A percentile compares a stretch with the other conserved stretches of the same genome.
These are phyloP conservation scores for Lunasporangiospora selenospora DNA, from an alignment of 192 early-diverging fungal species.

Conservation along the genomic window DNA sequence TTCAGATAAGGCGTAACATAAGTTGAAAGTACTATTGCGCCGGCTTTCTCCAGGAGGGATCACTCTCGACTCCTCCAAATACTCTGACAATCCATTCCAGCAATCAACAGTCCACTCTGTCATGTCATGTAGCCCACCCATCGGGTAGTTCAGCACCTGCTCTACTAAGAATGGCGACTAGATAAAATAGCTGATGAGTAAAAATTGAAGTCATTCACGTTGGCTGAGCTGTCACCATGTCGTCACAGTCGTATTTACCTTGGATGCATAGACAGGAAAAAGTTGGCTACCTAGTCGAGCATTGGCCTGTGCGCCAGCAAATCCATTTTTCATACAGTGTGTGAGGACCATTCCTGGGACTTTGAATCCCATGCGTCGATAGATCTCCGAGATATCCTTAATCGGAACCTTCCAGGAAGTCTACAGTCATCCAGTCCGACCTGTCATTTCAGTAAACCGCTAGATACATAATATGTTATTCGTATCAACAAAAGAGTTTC, in stretches of 20 bases:
- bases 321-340: conserved; percentile 68
- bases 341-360: conserved; percentile 47
- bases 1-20: conserved; percentile 42
- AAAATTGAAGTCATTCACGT: not conserved
- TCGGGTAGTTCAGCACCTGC: conserved; percentile 70
- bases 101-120: conserved; percentile 61
- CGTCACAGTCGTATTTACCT: conserved; percentile 31
- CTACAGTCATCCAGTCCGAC: conserved; percentile 1
- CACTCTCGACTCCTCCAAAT: conserved; percentile 49
- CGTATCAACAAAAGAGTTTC: not conserved
- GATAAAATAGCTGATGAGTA: conserved; percentile 50
- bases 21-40: conserved; percentile 19
- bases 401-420: conserved; percentile 68
- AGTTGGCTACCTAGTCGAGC: conserved; percentile 60
- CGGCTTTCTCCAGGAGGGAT: conserved; percentile 21
- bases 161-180: conserved; percentile 80
- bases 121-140: conserved; percentile 76
- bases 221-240: not conserved
- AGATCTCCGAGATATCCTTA: conserved; percentile 69
- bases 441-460: not conserved
- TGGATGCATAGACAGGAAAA: conserved; percentile 62
- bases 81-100: conserved; percentile 55
- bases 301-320: conserved; percentile 63
- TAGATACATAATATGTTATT: not conserved
- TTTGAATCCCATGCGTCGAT: conserved; percentile 52